Conservation (phyloP, 2,329 filamentous ascomycete genomes). For the Rhynchosporium secalis region DNA sequence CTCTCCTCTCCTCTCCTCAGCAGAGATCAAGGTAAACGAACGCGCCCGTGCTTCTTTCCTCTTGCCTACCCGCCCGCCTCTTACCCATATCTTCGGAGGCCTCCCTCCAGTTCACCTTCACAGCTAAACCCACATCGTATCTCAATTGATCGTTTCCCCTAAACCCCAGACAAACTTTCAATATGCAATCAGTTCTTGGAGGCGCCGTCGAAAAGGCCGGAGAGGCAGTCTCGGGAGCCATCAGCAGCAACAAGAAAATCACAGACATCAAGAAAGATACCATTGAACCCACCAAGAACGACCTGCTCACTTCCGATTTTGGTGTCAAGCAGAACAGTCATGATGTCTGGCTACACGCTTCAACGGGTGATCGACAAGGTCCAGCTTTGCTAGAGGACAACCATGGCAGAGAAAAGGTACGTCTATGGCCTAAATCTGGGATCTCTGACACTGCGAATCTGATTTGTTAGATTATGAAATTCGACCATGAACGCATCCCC, state of each 20-base stretch:
- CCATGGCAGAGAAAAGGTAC: slow-evolving; percentile 71
- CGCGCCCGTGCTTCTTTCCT: neutral
- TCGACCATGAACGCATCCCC: slow-evolving; percentile 73
- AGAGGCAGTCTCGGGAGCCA: slow-evolving; percentile 28
- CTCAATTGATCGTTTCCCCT: neutral
- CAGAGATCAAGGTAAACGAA: neutral
- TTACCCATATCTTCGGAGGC: neutral
- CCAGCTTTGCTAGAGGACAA: slow-evolving; percentile 71
- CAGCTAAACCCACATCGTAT: neutral
- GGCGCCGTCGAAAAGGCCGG: slow-evolving; percentile 21
- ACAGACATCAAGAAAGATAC: slow-evolving; percentile 44
- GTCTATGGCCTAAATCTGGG: slow-evolving; percentile 8
- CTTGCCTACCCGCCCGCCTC: too few species aligned
- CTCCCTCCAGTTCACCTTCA: neutral
- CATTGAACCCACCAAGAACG: slow-evolving; percentile 57
- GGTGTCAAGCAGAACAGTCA: slow-evolving; percentile 72
- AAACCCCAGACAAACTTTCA: slow-evolving; percentile 14
- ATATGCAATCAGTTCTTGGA: slow-evolving; percentile 36
- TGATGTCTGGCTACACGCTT: slow-evolving; percentile 75
- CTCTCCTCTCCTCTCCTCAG: too few species aligned
- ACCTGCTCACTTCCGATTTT: slow-evolving; percentile 72
- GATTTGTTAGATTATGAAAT: slow-evolving; percentile 63
- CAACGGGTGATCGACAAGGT: slow-evolving; percentile 61
- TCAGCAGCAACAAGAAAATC: slow-evolving; percentile 36
- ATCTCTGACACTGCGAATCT: neutral